Evolutionary conservation across 345 rosid genomes (phyloP), one percentile per base, ranked within the genome.

Genomic region (Salix koriyanagi): DNA sequence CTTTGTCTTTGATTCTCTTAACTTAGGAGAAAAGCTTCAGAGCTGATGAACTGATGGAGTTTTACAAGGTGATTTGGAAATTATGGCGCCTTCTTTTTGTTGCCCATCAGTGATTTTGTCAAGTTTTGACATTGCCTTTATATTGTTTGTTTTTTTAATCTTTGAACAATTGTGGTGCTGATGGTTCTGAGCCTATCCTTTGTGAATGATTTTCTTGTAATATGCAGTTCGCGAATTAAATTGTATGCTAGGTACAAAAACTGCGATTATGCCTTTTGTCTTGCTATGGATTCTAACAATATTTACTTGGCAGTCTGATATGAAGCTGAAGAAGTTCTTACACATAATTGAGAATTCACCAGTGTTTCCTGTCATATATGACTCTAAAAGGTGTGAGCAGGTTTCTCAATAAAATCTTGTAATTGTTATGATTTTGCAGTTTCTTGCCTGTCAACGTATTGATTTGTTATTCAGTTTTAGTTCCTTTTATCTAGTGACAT

Each of bases 321-420:
- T 88, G 89, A 93, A 96, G 86, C 84, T 96, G 88, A 96, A 92
- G 84, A 93, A 92, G 69, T 93, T 83, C 87, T 84, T 96, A 87
- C 94, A 96, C 83, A 92, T 96, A 76, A 91, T 96, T 70, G 94
- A 96, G 90, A 80, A 77, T 68, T 93, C 98, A n/a, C 89, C 91
- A 0, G 91, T 96, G 73, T 96, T 80, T 84, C 98, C 98, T 58
- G 91, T 96, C 36, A 67, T 96, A 80, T 91, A 90, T 70, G 98
- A 96, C 75, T 71, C 54, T 67, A 87, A 86, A 32, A 96, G 98
- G 99, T 92, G 85, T 52, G 70, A 7, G 41, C 58, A 10, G 39
- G 16, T 71, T 76, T 79, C 39, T 79, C 79, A 37, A 42, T 72
- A 48, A 58, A 73, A 13, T 74, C 34, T 21, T n/a, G 18, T 23